A percentile compares a stretch with the other conserved stretches of the same genome.
Evolutionary conservation across 257 asterid species (phyloP).

Genomic region (Pogostemon cablin): DNA sequence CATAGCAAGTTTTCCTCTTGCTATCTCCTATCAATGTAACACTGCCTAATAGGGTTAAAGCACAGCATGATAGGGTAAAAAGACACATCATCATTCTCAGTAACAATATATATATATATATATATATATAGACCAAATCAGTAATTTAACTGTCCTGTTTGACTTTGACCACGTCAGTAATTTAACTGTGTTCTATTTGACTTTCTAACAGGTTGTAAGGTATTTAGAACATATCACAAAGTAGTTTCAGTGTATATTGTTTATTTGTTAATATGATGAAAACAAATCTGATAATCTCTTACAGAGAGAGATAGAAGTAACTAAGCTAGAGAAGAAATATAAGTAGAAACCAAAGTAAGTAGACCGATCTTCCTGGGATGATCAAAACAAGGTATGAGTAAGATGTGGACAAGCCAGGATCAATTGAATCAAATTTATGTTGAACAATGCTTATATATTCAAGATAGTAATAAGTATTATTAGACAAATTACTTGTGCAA

Average conservation of each 20-base stretch:
- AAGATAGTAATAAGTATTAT: conserved; percentile 17
- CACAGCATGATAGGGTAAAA: conserved; percentile 1
- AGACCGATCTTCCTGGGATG: conserved; percentile 5
- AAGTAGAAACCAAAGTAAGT: not conserved
- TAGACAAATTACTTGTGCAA: conserved; percentile 69
- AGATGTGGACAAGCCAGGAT: conserved; percentile 12
- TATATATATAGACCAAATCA: not conserved
- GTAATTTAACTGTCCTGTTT: too few relatives aligned
- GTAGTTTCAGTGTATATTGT: not conserved
- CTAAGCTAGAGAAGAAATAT: conserved; percentile 2
- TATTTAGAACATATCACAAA: not conserved
- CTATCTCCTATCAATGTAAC: conserved; percentile 9
- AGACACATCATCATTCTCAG: not conserved
- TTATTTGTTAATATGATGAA: conserved; percentile 5
- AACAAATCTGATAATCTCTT: not conserved
- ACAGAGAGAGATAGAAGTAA: not conserved
- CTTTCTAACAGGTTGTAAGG: not conserved
- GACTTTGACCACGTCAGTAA: not conserved
- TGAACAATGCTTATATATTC: conserved; percentile 18
- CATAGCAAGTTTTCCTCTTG: not conserved
- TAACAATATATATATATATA: not conserved
- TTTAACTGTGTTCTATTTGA: not conserved
- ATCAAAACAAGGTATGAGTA: conserved; percentile 23
- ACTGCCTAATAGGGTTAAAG: not conserved
- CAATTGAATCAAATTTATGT: conserved; percentile 25